These are phyloP conservation scores for Neoconidiobolus thromboides DNA, from an alignment of 371 early-diverging fungal species.

Conservation along the genomic window DNA sequence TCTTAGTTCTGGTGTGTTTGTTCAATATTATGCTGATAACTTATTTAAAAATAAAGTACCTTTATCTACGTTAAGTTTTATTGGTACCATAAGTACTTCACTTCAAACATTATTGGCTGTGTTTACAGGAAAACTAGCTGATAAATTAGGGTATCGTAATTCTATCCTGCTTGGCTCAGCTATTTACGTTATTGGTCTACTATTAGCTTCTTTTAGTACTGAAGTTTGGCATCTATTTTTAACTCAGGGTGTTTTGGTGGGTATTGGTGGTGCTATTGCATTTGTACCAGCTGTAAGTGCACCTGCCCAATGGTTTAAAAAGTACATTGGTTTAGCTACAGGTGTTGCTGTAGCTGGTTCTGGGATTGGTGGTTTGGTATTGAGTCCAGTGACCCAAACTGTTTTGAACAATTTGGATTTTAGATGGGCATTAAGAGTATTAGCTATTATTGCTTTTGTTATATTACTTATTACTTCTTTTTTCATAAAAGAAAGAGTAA, in stretches of 20 bases:
- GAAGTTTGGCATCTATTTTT: slow-evolving; percentile 32
- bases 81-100: background rate
- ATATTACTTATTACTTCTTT: slow-evolving; percentile 15
- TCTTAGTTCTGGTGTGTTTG: slow-evolving; percentile 23
- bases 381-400: slow-evolving; percentile 38
- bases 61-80: background rate
- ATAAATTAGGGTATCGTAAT: background rate
- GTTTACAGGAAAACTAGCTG: background rate
- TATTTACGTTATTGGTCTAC: background rate
- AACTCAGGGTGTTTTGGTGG: slow-evolving; percentile 27
- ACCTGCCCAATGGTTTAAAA: slow-evolving; percentile 55
- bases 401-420: slow-evolving; percentile 32
- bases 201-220: slow-evolving; percentile 1
- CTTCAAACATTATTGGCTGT: background rate
- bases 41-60: background rate
- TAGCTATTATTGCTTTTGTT: slow-evolving; percentile 29
- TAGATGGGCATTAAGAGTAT: slow-evolving; percentile 37
- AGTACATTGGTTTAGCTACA: slow-evolving; percentile 44
- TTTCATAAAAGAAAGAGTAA: background rate
- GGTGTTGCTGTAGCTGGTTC: slow-evolving; percentile 58
- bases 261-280: slow-evolving; percentile 26
- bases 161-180: background rate
- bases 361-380: slow-evolving; percentile 59
- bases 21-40: slow-evolving; percentile 13
- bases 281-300: slow-evolving; percentile 37